phyloP scores from a whole-genome alignment of 129 eudicot genomes.

The Apium graveolens region DNA sequence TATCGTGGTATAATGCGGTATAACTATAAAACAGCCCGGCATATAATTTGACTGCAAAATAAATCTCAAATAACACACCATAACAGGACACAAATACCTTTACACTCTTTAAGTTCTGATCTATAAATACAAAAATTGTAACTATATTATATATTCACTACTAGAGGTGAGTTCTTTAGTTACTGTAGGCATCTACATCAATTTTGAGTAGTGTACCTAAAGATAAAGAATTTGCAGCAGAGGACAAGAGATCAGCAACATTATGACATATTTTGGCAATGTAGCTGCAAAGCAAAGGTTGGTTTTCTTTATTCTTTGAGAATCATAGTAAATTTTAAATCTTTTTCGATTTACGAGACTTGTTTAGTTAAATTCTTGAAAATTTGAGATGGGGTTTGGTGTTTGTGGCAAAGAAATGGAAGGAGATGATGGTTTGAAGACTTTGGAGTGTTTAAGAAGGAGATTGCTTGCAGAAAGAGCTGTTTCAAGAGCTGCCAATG shows the following conservation, averaged over 20 bases:
- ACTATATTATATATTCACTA: neutral
- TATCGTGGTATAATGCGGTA: no score
- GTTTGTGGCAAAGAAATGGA: slow-evolving; percentile 48
- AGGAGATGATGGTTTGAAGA: slow-evolving; percentile 52
- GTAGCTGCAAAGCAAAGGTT: slow-evolving; percentile 45
- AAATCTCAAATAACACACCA: no score
- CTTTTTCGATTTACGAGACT: neutral
- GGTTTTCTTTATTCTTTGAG: slow-evolving; percentile 17
- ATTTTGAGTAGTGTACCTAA: neutral
- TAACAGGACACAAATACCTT: no score
- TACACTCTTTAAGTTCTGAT: neutral
- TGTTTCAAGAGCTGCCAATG: slow-evolving; percentile 75
- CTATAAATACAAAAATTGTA: neutral
- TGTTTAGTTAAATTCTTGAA: slow-evolving; percentile 7
- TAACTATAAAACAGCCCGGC: no score
- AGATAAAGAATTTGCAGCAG: slow-evolving; percentile 9
- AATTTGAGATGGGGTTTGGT: slow-evolving; percentile 22
- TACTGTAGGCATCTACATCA: slow-evolving; percentile 1
- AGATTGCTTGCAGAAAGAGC: slow-evolving; percentile 86
- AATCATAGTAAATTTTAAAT: neutral
- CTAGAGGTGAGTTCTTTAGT: neutral
- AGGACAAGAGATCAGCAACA: slow-evolving; percentile 12
- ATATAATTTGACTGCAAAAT: no score
- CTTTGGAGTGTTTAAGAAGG: slow-evolving; percentile 81
- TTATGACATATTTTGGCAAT: slow-evolving; percentile 27